Percentiles rank a stretch among this genome's conserved stretches.
Conservation (phyloP, 2,329 filamentous ascomycete genomes). For the Aaosphaeria arxii region DNA sequence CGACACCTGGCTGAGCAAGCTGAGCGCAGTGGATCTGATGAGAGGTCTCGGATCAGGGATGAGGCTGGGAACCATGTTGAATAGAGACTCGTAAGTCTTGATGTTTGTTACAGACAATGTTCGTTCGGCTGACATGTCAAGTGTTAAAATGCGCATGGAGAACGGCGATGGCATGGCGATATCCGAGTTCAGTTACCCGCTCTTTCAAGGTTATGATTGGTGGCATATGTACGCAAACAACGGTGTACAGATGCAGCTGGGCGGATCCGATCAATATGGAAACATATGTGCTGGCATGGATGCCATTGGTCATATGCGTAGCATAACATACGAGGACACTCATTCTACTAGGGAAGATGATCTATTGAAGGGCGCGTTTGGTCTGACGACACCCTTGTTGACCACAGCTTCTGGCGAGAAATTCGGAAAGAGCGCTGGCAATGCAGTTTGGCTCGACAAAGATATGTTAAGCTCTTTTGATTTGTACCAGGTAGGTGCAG, state of each 20-base stretch:
- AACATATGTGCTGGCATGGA: slow-evolving; percentile 93
- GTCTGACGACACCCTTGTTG: slow-evolving; percentile 86
- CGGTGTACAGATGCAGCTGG: slow-evolving; percentile 80
- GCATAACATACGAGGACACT: slow-evolving; percentile 13
- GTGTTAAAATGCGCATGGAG: slow-evolving; percentile 78
- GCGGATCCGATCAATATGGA: slow-evolving; percentile 92
- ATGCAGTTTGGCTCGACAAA: slow-evolving; percentile 87
- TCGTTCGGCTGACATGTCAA: slow-evolving; percentile 27
- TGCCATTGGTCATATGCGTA: slow-evolving; percentile 72
- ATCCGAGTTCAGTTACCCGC: slow-evolving; percentile 87
- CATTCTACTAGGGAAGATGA: slow-evolving; percentile 29
- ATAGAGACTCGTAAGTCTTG: slow-evolving; percentile 73
- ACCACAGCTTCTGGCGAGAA: slow-evolving; percentile 84
- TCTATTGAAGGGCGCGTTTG: slow-evolving; percentile 58
- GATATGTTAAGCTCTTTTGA: slow-evolving; percentile 80
- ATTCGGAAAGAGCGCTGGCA: slow-evolving; percentile 92
- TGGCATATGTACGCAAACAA: slow-evolving; percentile 76
- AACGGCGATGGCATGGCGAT: slow-evolving; percentile 90
- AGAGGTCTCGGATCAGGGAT: slow-evolving; percentile 69
- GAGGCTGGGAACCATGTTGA: slow-evolving; percentile 81
- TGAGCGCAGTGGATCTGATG: slow-evolving; percentile 72
- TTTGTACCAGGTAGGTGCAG: slow-evolving; percentile 63
- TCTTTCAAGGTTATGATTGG: slow-evolving; percentile 96
- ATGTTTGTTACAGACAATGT: background rate
- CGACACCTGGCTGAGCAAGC: slow-evolving; percentile 72